Evolutionary conservation across 495 filamentous ascomycete genomes (phyloP).

Genomic region (Tuber melanosporum): DNA sequence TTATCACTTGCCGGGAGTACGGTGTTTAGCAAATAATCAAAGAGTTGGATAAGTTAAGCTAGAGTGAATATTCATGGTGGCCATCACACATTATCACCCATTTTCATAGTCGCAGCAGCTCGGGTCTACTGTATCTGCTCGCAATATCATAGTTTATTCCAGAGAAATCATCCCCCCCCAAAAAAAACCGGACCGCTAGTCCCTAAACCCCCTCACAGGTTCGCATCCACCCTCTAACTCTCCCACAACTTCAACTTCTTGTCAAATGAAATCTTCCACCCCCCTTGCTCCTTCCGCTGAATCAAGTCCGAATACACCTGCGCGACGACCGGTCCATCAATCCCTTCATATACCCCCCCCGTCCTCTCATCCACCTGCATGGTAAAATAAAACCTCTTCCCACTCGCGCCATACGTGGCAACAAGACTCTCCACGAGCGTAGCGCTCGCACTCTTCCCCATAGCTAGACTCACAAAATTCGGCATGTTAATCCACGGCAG

Average conservation of each 20-base stretch:
- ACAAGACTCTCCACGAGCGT: constrained; percentile 14
- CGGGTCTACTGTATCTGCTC: neutral
- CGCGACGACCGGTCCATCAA: constrained; percentile 10
- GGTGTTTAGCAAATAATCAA: neutral
- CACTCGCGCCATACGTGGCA: constrained; percentile 11
- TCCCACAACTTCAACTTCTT: constrained; percentile 16
- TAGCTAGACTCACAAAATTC: neutral
- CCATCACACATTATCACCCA: neutral
- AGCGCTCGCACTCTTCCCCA: constrained; percentile 14
- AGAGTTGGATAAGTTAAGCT: neutral
- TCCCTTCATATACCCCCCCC: neutral
- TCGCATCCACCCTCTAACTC: neutral
- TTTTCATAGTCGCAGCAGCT: neutral
- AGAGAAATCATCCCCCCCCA: neutral
- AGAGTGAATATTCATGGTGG: neutral
- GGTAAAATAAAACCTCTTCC: constrained; percentile 19
- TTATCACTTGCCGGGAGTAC: neutral
- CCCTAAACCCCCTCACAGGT: neutral
- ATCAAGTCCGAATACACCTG: constrained; percentile 9
- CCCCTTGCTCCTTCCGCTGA: constrained; percentile 15
- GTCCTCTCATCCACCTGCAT: constrained; percentile 9
- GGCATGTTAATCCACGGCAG: constrained; percentile 16
- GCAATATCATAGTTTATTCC: neutral
- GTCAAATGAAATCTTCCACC: constrained; percentile 20
- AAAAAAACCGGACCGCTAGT: neutral